Base-by-base conservation (phyloP, 2,329 filamentous ascomycete species). In the Claviceps purpurea region DNA sequence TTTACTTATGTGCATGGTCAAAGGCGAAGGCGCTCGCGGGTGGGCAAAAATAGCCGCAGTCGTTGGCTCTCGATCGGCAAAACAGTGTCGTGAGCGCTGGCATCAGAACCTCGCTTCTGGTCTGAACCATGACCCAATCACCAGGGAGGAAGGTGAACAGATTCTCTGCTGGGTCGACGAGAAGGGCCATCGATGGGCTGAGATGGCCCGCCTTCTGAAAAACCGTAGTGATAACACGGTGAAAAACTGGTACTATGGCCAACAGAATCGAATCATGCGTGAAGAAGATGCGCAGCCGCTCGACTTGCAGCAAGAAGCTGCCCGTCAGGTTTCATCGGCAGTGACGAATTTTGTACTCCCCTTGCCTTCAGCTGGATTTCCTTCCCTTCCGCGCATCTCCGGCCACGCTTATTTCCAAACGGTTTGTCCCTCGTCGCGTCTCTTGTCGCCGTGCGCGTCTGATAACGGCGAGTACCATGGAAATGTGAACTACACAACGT, bases 181-280 rank as follows among this genome's bases (percentile, higher is more conserved):
- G 60, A 82, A 88, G 72, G 89, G 89, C 56, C 91, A 89, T 72
- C 81, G 86, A 52, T 96, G 90, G 90, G 90, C 90, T 2, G 89
- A 96, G 64, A 96, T 96, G 63, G 88, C 90, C 46, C 79, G 90
- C 58, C 76, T 81, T 46, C 76, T 96, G 18, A 78, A 84, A 51
- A 89, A 89, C 57, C 84, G 90, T 62, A 95, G 89, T 67, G 90
- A 96, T 73, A 96, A 96, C 63, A 86, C 88, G 30, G 88, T 96
- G 57, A 96, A 96, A 79, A 96, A 96, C 69, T 96, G 89, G 89
- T 95, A 87, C 87, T 95, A 95, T 65, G 89, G 90, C 49, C 87
- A 85, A 65, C 86, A 90, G 77, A 95, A 95, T 71, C 81, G 89
- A 62, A 77, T 85, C 61, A 77, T 74, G 62, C 73, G 82, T 58